Base-by-base conservation (phyloP, 257 asterid genomes). In the Nicotiana undulata region DNA sequence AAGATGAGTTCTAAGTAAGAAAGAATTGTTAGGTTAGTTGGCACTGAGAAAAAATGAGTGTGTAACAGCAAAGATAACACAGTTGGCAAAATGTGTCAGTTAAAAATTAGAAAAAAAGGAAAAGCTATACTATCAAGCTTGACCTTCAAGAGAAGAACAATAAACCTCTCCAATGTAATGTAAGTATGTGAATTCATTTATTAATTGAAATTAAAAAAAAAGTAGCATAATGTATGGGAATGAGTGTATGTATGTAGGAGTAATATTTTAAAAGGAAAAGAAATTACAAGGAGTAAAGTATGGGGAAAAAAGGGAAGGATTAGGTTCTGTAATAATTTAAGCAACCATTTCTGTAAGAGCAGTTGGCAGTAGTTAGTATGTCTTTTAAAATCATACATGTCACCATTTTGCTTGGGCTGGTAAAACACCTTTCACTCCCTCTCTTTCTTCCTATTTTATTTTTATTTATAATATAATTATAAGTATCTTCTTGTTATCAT, bases 41-140 rank as follows among this genome's bases (percentile, higher is more conserved):
- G 90, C 94, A 89, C 86, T 79, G 85, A 80, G 79, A 66, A 86
- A 82, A 89, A 87, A 82, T 90, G 93, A 92, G 94, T 92, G 96
- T 92, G 93, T 78, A 92, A 92, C 92, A 92, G 97, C 96, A 87
- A 90, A 90, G 91, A 88, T 78, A 87, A 88, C 79, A 89, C 75
- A 89, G 94, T 88, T 92, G 96, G 95, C 94, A 90, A 91, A 68
- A 84, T 89, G 94, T 91, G 97, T 91, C 97, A 92, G 97, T 85
- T n/a, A 86, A 84, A 86, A 82, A 79, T 75, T 55, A 46, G 40
- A 40, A 51, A 63, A 26, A 10, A 80, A 9, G 63, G 5, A 13
- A 81, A 24, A 46, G 24, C 17, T 34, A 63, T 83, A 40, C 12
- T 40, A 79, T 84, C 85, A 91, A 90, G 83, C 97, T 92, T 92